A percentile compares a stretch with the other conserved stretches of the same genome.
phyloP scores from a whole-genome alignment of 75 land plant genomes.

The Picea glauca region DNA sequence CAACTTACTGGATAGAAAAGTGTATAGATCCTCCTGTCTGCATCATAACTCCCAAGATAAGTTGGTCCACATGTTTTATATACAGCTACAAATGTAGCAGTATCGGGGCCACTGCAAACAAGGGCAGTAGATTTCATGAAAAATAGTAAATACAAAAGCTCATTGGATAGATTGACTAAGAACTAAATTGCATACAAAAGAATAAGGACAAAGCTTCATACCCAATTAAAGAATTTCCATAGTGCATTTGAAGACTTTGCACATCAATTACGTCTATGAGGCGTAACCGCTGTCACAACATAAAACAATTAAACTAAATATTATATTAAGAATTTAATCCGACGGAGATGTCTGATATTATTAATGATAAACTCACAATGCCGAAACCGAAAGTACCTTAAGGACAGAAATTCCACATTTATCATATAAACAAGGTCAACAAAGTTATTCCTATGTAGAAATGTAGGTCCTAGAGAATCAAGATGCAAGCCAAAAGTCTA shows the following conservation, averaged over 20 bases:
- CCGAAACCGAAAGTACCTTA: too few species aligned
- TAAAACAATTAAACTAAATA: not conserved
- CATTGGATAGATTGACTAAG: not conserved
- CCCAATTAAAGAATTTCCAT: slow-evolving; percentile 96
- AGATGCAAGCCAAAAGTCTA: too few species aligned
- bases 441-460: too few species aligned
- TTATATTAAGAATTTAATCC: not conserved
- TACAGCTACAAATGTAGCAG: slow-evolving; percentile 90
- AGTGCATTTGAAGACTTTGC: slow-evolving; percentile 84
- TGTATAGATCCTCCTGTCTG: slow-evolving; percentile 72
- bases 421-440: too few species aligned
- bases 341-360: not conserved
- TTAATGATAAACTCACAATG: not conserved
- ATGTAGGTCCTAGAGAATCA: too few species aligned
- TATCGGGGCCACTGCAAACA: slow-evolving; percentile 62
- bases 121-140: not conserved
- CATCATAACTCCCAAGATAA: slow-evolving; percentile 90
- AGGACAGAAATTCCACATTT: too few species aligned
- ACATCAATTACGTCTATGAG: slow-evolving; percentile 91
- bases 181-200: not conserved
- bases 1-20: slow-evolving; percentile 85
- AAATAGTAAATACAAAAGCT: not conserved
- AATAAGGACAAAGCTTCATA: slow-evolving; percentile 18
- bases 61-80: slow-evolving; percentile 93
- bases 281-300: slow-evolving; percentile 57